These are phyloP conservation scores for Mycosphaerelloides madeirae DNA, from an alignment of 2,329 filamentous ascomycete species.

Conservation along the genomic window DNA sequence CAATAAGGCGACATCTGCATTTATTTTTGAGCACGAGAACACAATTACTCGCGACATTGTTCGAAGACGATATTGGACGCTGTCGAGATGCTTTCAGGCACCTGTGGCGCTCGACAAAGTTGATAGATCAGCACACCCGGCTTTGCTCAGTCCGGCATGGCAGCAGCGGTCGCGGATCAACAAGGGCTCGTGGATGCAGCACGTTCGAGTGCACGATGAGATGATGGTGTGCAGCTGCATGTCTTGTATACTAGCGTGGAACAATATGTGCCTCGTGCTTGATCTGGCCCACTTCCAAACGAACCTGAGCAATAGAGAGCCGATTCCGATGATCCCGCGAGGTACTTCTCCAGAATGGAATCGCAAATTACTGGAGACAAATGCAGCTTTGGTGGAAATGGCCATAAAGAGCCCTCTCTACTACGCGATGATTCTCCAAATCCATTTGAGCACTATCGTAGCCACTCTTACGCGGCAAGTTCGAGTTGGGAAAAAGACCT, in stretches of 20 bases:
- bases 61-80: slow-evolving; percentile 45
- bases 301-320: slow-evolving; percentile 48
- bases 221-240: slow-evolving; percentile 53
- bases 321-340: slow-evolving; percentile 50
- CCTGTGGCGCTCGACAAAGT: slow-evolving; percentile 44
- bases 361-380: slow-evolving; percentile 37
- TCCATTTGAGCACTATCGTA: slow-evolving; percentile 46
- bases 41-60: slow-evolving; percentile 45
- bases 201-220: slow-evolving; percentile 47
- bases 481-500: slow-evolving; percentile 12
- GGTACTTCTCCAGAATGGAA: slow-evolving; percentile 51
- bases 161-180: slow-evolving; percentile 45
- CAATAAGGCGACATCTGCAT: slow-evolving; percentile 39
- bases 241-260: slow-evolving; percentile 55
- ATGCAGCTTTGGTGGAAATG: slow-evolving; percentile 43
- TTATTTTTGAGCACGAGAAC: slow-evolving; percentile 43
- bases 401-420: slow-evolving; percentile 47
- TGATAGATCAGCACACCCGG: slow-evolving; percentile 22
- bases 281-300: slow-evolving; percentile 56
- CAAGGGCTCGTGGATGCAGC: slow-evolving; percentile 45
- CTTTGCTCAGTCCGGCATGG: slow-evolving; percentile 40
- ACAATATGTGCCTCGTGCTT: slow-evolving; percentile 50
- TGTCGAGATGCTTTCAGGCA: slow-evolving; percentile 49
- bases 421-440: slow-evolving; percentile 48
- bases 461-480: slow-evolving; percentile 42